phyloP scores from a whole-genome alignment of 2,329 filamentous ascomycete genomes.

The Pestalotiopsis sp. region DNA sequence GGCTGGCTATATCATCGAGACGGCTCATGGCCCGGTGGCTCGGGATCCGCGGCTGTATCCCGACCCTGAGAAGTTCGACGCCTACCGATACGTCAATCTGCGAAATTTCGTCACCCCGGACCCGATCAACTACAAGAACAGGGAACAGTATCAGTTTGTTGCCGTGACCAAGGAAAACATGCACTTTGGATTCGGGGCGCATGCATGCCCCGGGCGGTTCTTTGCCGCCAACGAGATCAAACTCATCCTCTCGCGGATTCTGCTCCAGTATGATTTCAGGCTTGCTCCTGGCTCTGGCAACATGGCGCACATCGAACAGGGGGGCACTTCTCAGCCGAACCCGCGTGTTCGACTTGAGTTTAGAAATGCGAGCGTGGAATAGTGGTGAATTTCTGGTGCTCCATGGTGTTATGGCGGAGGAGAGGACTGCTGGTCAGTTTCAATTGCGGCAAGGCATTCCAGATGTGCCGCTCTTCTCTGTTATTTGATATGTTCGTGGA shows the following conservation, averaged over 20 bases:
- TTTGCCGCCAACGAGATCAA: conserved; percentile 49
- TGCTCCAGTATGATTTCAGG: conserved; percentile 43
- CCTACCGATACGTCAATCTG: conserved; percentile 36
- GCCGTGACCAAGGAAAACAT: conserved; percentile 36
- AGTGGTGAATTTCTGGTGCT: no score
- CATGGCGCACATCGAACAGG: no score
- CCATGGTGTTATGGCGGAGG: no score
- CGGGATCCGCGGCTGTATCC: conserved; percentile 35
- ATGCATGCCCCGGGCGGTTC: conserved; percentile 43
- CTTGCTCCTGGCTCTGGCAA: no score
- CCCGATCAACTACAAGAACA: conserved; percentile 28
- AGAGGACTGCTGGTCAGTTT: no score
- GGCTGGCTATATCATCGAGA: conserved; percentile 42
- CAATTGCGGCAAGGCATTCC: no score
- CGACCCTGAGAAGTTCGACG: conserved; percentile 38
- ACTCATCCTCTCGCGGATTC: conserved; percentile 39
- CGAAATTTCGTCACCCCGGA: conserved; percentile 30
- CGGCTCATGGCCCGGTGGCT: conserved; percentile 34
- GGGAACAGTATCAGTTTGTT: conserved; percentile 44
- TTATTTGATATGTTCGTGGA: no score
- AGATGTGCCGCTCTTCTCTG: no score
- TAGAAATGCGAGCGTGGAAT: no score
- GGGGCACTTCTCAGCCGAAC: no score
- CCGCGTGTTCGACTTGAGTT: no score
- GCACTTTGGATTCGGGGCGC: conserved; percentile 43